Evolutionary conservation across 2,329 filamentous ascomycete species (phyloP).

Genomic region (Keithomyces neogunnii): DNA sequence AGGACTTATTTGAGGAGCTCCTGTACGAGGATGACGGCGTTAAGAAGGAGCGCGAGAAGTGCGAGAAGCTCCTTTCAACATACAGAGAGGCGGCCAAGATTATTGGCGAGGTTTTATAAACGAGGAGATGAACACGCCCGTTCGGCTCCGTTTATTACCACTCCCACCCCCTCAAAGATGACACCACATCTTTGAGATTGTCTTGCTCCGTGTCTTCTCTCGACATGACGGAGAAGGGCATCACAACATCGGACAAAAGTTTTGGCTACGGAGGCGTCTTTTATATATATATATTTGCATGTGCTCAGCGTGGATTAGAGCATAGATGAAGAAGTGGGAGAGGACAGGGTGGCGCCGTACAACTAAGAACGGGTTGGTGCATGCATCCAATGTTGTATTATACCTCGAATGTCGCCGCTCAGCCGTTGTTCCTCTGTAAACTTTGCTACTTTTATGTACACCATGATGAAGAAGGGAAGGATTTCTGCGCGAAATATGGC

Average conservation of each 20-base stretch:
- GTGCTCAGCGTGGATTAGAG: background rate
- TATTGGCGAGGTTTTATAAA: constrained; percentile 85
- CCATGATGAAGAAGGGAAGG: background rate
- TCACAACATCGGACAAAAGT: background rate
- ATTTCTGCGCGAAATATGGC: background rate
- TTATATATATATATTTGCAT: background rate
- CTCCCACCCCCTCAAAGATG: background rate
- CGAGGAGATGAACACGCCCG: background rate
- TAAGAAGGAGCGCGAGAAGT: constrained; percentile 97
- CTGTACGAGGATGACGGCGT: constrained; percentile 96
- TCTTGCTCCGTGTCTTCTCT: background rate
- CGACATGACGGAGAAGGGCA: background rate
- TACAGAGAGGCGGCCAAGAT: constrained; percentile 98
- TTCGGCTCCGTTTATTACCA: background rate
- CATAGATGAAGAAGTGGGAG: background rate
- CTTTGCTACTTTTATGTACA: constrained; percentile 3
- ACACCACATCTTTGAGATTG: background rate
- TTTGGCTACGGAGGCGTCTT: background rate
- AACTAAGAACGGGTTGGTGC: background rate
- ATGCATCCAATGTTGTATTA: background rate
- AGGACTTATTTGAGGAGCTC: constrained; percentile 81
- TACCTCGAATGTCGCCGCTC: background rate
- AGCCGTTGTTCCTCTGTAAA: background rate
- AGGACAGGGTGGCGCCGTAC: background rate
- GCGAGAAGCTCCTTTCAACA: constrained; percentile 87